Evolutionary conservation across 371 early-diverging fungal genomes (phyloP), one percentile per base, ranked within the genome.

Genomic region (Spiromyces aspiralis): DNA sequence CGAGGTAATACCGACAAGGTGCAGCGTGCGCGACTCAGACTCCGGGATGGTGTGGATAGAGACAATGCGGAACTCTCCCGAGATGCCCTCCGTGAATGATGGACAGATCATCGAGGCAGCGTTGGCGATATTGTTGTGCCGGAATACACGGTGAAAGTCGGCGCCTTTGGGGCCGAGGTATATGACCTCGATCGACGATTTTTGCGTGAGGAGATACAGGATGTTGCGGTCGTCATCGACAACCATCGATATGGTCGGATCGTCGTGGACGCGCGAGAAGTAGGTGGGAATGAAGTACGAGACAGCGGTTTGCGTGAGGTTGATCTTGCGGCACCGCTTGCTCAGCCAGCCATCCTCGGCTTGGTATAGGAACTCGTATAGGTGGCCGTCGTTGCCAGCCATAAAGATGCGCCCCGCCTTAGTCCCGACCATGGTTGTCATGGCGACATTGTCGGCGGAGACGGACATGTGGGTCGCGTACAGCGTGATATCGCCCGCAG

Each of bases 341-440:
- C 74, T 76, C 55, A 90, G 83, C 88, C 89, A 90, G 2, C 85
- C 84, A 47, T 90, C 95, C 50, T 78, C 77, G 24, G 75, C 62
- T 57, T 78, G 74, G 55, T 93, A 91, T 24, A 70, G 64, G 25
- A 94, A 60, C 70, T 95, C 95, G 67, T 85, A 88, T 0, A 95
- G 56, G 44, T 78, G 70, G 22, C 90, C 90, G 55, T 84, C 79
- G 51, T 67, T 76, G 44, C 90, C 90, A 24, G 81, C 67, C 77
- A 89, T 76, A 42, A 94, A 90, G 21, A 94, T 77, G 16, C 95
- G 74, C 1, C 94, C 95, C 3, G 73, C 66, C 2, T 57, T 60
- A 2, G 90, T 83, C 3, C 88, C 88, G 16, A 74, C 66, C 47
- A 95, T 87, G 27, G 74, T 63, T 42, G 63, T 71, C 74, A 95